Evolutionary conservation across 1,284 basidiomycete genomes (phyloP).

Genomic region (Vanrija pseudolonga): DNA sequence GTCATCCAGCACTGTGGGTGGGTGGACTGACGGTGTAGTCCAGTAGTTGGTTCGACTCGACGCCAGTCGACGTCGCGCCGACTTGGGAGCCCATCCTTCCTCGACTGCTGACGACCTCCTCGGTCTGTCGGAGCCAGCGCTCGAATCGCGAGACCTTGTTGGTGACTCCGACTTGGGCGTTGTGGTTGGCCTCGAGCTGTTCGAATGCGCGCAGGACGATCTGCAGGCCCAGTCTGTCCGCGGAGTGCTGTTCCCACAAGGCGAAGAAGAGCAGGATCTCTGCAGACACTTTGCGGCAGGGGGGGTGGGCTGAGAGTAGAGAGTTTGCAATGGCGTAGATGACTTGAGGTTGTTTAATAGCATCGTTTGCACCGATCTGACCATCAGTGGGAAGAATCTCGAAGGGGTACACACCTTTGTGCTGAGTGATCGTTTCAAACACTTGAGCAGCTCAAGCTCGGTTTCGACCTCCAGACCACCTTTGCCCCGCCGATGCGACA

Average conservation of each 20-base stretch:
- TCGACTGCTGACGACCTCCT: constrained; percentile 71
- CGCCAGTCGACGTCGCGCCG: constrained; percentile 56
- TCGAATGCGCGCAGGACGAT: constrained; percentile 54
- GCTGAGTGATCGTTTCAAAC: constrained; percentile 80
- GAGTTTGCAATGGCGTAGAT: constrained; percentile 79
- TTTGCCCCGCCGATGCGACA: constrained; percentile 53
- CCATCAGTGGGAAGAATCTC: constrained; percentile 9
- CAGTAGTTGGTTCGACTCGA: not conserved
- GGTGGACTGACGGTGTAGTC: constrained; percentile 22
- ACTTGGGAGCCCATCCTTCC: constrained; percentile 95
- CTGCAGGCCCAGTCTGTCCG: constrained; percentile 50
- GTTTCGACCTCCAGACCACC: constrained; percentile 64
- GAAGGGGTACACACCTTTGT: constrained; percentile 57
- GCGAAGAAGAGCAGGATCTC: constrained; percentile 63
- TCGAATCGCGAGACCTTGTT: constrained; percentile 70
- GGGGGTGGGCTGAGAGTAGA: constrained; percentile 76
- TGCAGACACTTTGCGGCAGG: constrained; percentile 72
- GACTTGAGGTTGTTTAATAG: constrained; percentile 70
- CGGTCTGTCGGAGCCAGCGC: constrained; percentile 85
- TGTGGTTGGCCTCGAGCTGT: constrained; percentile 40
- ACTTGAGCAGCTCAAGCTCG: constrained; percentile 88
- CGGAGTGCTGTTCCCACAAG: constrained; percentile 43
- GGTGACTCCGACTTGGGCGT: constrained; percentile 38
- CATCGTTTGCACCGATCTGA: constrained; percentile 71
- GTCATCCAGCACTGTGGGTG: not conserved